A percentile compares a stretch with the other conserved stretches of the same genome.
Conservation (phyloP, 139 green algal genomes). For the Parachlorella kessleri region DNA sequence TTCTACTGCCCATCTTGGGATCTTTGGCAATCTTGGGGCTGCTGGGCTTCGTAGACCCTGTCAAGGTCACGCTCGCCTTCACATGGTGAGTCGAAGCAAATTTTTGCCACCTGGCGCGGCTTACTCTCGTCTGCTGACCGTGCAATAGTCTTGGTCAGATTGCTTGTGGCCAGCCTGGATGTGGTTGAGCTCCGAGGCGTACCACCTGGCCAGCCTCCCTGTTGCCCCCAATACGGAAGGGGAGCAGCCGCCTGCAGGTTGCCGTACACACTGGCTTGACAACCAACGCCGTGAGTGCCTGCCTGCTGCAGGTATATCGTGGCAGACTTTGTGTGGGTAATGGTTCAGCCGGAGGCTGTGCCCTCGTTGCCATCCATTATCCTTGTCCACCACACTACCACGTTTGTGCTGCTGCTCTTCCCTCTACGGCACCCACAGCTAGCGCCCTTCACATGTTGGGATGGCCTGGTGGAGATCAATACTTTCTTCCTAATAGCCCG, state of each 20-base stretch:
- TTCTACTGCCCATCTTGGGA: constrained; percentile 33
- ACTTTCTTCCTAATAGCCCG: constrained; percentile 64
- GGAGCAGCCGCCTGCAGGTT: no score
- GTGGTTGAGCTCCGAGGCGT: no score
- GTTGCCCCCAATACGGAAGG: no score
- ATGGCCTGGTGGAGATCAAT: constrained; percentile 56
- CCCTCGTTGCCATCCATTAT: constrained; percentile 48
- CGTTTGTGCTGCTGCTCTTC: constrained; percentile 42
- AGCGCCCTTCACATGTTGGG: constrained; percentile 42
- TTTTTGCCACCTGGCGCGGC: no score
- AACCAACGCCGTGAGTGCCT: no score
- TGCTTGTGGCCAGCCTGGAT: no score
- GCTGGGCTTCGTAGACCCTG: constrained; percentile 17
- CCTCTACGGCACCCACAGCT: constrained; percentile 35
- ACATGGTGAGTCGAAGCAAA: neutral
- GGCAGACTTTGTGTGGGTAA: constrained; percentile 45
- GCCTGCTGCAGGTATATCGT: constrained; percentile 38
- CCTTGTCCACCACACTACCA: constrained; percentile 49
- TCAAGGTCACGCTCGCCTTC: constrained; percentile 32
- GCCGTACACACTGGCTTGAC: no score
- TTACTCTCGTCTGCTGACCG: no score
- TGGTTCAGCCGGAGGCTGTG: constrained; percentile 37
- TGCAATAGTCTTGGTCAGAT: no score
- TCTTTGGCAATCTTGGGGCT: constrained; percentile 27
- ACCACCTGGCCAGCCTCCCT: no score